Base-by-base conservation (phyloP, 306 rosid genomes). In the Oemleria cerasiformis region DNA sequence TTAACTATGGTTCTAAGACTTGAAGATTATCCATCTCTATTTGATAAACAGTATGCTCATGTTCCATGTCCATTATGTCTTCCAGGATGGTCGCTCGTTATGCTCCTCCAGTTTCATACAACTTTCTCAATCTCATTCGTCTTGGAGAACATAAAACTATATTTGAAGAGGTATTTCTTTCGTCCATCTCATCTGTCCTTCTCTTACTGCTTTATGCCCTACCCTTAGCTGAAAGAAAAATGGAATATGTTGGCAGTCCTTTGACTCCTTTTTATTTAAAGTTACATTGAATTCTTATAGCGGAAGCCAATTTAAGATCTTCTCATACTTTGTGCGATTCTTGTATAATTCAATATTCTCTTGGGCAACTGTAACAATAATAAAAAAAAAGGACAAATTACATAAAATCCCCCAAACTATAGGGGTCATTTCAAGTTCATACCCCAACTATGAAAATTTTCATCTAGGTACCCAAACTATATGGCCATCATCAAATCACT, bases 91-190 rank as follows among this genome's bases (percentile, higher is more conserved):
- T 94, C 39, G 99, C 99, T 81, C 91, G 97, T 72, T 94, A 94
- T 85, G 99, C 99, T 78, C 99, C 99, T 80, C 90, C 99, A 6
- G 81, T 94, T 77, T 94, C 99, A 0, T 94, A 87, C 90, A 94
- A 94, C 83, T 94, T 86, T 86, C 96, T 94, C 73, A 94, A 94
- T 80, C 96, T 91, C 75, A 91, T 94, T 73, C 88, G 89, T 70
- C 87, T 91, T 62, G 90, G 68, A 59, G 67, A 77, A 72, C 53
- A 78, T 9, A 81, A 61, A 78, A 94, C 99, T 68, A 79, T 91
- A 77, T 91, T 94, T 84, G 99, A 94, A 79, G 73, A 81, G 97
- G 99, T 91, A 77, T 45, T 51, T 78, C 41, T 72, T n/a, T 60
- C 50, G 13, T 19, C 39, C 74, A 58, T 62, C 61, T 70, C 59